Evolutionary conservation across 768 basidiomycete genomes (phyloP), one percentile per base, ranked within the genome.

Genomic region (Panellus pusillus): DNA sequence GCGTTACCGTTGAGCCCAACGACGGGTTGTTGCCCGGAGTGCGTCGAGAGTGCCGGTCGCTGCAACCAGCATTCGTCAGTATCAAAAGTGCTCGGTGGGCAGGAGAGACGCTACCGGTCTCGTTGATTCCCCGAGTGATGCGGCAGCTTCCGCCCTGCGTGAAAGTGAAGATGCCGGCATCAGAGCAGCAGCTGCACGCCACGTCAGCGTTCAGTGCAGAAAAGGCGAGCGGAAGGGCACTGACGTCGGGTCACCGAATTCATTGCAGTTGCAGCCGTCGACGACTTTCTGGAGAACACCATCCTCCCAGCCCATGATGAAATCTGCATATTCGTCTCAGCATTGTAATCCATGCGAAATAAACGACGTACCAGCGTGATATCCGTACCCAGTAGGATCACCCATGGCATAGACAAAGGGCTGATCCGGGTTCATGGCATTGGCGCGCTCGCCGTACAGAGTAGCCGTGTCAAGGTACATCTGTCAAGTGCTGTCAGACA

Each of bases 371-470:
- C 79, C 81, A 28, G 76, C 80, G 64, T 81, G 80, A 58, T 81
- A 77, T 63, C 83, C 84, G 61, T 81, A 82, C 9, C 83, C 83
- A 35, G 82, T 84, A 11, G 77, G 75, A 62, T 87, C 86, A 32
- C 86, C 86, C 56, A 43, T 27, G 9, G 66, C 74, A 28, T 73
- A 81, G 70, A 83, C 81, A 58, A 80, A 80, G 28, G 81, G 81
- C 60, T 81, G 79, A 14, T 65, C 63, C 0, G 77, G 54, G 61
- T 80, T 74, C 74, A 66, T 75, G 2, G 81, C 79, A 45, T 78
- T 69, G 45, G 62, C 63, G 35, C 76, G 71, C 19, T 66, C 39
- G 4, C 47, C 55, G 36, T 76, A 70, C 41, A 78, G 75, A 18
- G 64, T 55, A 12, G 64, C 62, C 12, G 75, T 69, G 46, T 55